A percentile compares a stretch with the other conserved stretches of the same genome.
Evolutionary conservation across 2,329 filamentous ascomycete genomes (phyloP).

Genomic region (Pseudocercospora musae): DNA sequence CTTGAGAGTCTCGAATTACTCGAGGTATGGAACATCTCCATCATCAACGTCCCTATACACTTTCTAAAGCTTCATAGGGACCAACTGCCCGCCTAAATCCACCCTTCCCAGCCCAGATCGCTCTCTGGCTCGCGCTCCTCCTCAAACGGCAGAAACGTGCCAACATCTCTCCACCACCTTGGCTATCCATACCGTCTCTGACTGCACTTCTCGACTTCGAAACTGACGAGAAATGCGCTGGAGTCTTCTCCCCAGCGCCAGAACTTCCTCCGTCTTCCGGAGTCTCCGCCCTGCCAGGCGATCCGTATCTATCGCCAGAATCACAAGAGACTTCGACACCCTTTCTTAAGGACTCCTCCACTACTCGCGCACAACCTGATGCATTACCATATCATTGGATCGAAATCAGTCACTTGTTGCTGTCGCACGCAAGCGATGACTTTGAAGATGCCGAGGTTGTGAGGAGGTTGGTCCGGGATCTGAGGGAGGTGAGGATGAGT

Average conservation of each 20-base stretch:
- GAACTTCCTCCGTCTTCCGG: slow-evolving; percentile 55
- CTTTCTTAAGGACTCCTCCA: slow-evolving; percentile 70
- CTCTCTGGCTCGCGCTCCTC: slow-evolving; percentile 91
- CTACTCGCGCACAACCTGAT: slow-evolving; percentile 63
- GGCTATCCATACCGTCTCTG: slow-evolving; percentile 77
- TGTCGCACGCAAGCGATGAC: slow-evolving; percentile 82
- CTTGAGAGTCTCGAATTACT: slow-evolving; percentile 83
- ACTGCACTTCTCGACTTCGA: slow-evolving; percentile 76
- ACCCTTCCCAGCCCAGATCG: slow-evolving; percentile 73
- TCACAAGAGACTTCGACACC: slow-evolving; percentile 54
- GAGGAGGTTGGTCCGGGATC: slow-evolving; percentile 70
- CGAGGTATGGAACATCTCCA: slow-evolving; percentile 53
- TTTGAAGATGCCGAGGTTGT: slow-evolving; percentile 71
- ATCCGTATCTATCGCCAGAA: slow-evolving; percentile 26
- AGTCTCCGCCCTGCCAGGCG: slow-evolving; percentile 23
- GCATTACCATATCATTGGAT: slow-evolving; percentile 93
- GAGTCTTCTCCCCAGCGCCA: slow-evolving; percentile 74
- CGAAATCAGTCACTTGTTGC: slow-evolving; percentile 80
- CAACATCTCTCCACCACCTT: slow-evolving; percentile 86
- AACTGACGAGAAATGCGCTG: slow-evolving; percentile 62
- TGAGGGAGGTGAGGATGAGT: slow-evolving; percentile 82
- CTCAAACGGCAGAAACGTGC: slow-evolving; percentile 91
- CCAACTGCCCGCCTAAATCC: slow-evolving; percentile 72
- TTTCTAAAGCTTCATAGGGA: slow-evolving; percentile 55
- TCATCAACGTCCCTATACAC: neutral